Percentiles rank a stretch among this genome's conserved stretches.
These are phyloP conservation scores for Fusarium marasasianum DNA, from an alignment of 2,329 filamentous ascomycete genomes.

Conservation along the genomic window DNA sequence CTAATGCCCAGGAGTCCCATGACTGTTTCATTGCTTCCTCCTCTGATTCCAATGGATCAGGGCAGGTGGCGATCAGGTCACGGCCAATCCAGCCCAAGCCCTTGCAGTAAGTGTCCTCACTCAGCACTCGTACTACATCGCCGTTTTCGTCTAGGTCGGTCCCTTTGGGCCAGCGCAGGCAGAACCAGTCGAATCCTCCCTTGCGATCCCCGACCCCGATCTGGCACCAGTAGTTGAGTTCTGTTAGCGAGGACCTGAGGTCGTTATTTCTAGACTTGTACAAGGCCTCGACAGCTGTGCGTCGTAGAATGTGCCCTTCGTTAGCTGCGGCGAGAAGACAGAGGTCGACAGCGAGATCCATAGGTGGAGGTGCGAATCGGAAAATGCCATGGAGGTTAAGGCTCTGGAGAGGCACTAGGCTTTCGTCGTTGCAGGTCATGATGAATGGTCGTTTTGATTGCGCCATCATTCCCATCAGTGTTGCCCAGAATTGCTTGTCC, in stretches of 20 bases:
- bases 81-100: slow-evolving; percentile 82
- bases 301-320: slow-evolving; percentile 83
- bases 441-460: slow-evolving; percentile 92
- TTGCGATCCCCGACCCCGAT: slow-evolving; percentile 91
- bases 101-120: slow-evolving; percentile 77
- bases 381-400: slow-evolving; percentile 88
- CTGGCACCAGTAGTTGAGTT: slow-evolving; percentile 97
- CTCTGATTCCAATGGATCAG: slow-evolving; percentile 56
- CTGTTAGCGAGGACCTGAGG: slow-evolving; percentile 80
- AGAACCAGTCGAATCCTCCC: slow-evolving; percentile 90
- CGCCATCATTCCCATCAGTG: slow-evolving; percentile 77
- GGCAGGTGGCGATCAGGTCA: slow-evolving; percentile 59
- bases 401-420: slow-evolving; percentile 76
- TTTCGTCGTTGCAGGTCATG: slow-evolving; percentile 94
- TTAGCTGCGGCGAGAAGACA: slow-evolving; percentile 84
- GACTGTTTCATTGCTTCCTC: slow-evolving; percentile 71
- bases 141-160: slow-evolving; percentile 74
- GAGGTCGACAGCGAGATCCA: slow-evolving; percentile 78
- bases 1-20: slow-evolving; percentile 74
- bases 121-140: slow-evolving; percentile 79
- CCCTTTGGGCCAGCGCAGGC: slow-evolving; percentile 78
- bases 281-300: slow-evolving; percentile 73
- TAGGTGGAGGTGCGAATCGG: slow-evolving; percentile 73
- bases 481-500: slow-evolving; percentile 94
- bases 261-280: slow-evolving; percentile 77